Evolutionary conservation across 2,329 filamentous ascomycete genomes (phyloP), one percentile per base, ranked within the genome.

Genomic region (Furcasterigmium furcatum): DNA sequence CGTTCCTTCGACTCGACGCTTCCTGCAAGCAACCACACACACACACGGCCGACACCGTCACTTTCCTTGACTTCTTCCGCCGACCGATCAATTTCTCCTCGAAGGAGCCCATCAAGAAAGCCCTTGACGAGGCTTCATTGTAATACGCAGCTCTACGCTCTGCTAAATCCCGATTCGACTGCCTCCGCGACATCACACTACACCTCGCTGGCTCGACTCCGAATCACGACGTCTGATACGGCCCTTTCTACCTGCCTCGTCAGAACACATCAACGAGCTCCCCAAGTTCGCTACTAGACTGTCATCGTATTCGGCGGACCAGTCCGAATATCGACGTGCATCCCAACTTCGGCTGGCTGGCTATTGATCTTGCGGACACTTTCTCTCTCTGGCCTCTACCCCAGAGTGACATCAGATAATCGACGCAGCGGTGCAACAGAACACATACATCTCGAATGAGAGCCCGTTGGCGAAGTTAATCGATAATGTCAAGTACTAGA

Each of bases 401-500:
- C 7, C 24, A 7, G 24, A 27, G 12, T 27, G 24, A 27, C 24
- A 35, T 35, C 32, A 9, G 32, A 18, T 16, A 8, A 35, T 18
- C 9, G 30, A 34, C 30, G 12, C 30, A 34, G n/a, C 30, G 30
- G 34, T 16, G 34, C 16, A 16, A 36, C 34, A 18, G 34, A 19
- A 36, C 9, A 34, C 30, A 32, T 18, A 18, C n/a, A 36, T 46
- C 43, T 57, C 56, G 65, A 57, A 77, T 75, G 72, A 76, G 66
- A 68, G 66, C 69, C 61, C 34, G 34, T 9, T 38, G 64, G 65
- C 71, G 70, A 68, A 71, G 62, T 72, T 88, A 91, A 91, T 91
- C 76, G 80, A 91, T 92, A 91, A 95, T 96, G 91, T 87, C 88
- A 77, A 88, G 81, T 72, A 78, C 85, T 68, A 86, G 90, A 80